Evolutionary conservation across 192 early-diverging fungal species (phyloP).

Genomic region (Haplosporangium gracile): DNA sequence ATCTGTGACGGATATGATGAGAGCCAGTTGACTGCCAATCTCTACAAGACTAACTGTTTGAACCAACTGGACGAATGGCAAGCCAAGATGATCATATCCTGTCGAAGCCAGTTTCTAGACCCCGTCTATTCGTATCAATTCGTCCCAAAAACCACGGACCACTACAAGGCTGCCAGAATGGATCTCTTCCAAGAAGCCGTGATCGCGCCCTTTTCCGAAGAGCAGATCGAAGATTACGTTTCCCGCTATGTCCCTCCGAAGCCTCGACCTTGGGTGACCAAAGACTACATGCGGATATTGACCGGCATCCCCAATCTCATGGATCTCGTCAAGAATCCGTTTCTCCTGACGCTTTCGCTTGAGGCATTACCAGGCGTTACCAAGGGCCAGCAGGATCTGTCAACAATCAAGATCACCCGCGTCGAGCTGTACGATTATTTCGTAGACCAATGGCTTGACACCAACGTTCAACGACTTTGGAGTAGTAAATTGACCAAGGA

Average conservation of each 20-base stretch:
- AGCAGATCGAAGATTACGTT: not conserved
- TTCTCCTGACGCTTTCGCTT: not conserved
- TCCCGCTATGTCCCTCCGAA: not conserved
- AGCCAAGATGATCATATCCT: not conserved
- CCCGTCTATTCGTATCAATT: not conserved
- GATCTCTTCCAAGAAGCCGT: not conserved
- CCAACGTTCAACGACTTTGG: not conserved
- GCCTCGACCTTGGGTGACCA: not conserved
- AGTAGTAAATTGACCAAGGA: too few species aligned
- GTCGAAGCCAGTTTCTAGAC: not conserved
- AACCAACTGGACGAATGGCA: not conserved
- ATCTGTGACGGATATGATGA: not conserved
- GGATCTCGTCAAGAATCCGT: not conserved
- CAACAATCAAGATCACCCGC: not conserved
- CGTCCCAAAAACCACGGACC: too few species aligned
- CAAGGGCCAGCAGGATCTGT: not conserved
- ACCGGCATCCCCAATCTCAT: not conserved
- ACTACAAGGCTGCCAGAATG: rapidly evolving
- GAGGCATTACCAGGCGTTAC: not conserved
- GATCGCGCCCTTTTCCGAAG: not conserved
- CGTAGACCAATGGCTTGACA: not conserved
- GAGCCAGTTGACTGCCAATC: too few species aligned
- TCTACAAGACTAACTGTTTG: not conserved
- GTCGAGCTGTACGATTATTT: not conserved
- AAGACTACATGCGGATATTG: not conserved